These are phyloP conservation scores for Kwoniella dendrophila DNA, from an alignment of 768 basidiomycete genomes.

Conservation along the genomic window DNA sequence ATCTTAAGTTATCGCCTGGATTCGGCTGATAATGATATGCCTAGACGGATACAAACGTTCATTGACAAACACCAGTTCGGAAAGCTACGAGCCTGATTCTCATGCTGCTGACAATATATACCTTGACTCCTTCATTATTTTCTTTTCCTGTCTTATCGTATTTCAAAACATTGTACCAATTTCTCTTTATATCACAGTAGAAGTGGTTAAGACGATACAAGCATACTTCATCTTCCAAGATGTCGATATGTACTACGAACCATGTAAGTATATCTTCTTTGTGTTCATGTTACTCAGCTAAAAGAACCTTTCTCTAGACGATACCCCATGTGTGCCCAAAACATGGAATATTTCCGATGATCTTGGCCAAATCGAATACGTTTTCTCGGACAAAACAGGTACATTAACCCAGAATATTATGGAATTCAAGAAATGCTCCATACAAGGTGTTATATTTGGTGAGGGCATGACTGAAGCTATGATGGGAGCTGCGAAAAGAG, in stretches of 20 bases:
- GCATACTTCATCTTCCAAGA: constrained; percentile 96
- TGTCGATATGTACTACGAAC: constrained; percentile 90
- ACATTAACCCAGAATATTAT: constrained; percentile 98
- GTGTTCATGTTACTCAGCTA: neutral
- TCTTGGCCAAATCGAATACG: constrained; percentile 96
- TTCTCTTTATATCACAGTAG: constrained; percentile 94
- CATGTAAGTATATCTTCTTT: constrained; percentile 50
- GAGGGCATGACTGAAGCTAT: constrained; percentile 96
- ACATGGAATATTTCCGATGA: constrained; percentile 99
- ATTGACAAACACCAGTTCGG: constrained; percentile 65
- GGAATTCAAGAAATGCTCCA: constrained; percentile 96
- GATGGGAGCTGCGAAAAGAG: constrained; percentile 81
- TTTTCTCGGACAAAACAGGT: constrained; percentile 91
- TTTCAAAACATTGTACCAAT: constrained; percentile 98
- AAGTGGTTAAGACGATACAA: constrained; percentile 97
- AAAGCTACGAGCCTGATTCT: constrained; percentile 70
- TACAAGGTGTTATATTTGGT: constrained; percentile 80
- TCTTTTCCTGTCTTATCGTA: constrained; percentile 86
- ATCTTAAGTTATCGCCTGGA: too few species aligned
- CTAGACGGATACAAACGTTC: constrained; percentile 72
- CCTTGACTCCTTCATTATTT: constrained; percentile 82
- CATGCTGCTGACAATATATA: constrained; percentile 66
- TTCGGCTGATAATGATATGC: constrained; percentile 3
- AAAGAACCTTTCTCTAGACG: constrained; percentile 55
- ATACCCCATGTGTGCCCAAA: constrained; percentile 89